Evolutionary conservation across 148 eudicot genomes (phyloP).

Genomic region (Cornus suecica): DNA sequence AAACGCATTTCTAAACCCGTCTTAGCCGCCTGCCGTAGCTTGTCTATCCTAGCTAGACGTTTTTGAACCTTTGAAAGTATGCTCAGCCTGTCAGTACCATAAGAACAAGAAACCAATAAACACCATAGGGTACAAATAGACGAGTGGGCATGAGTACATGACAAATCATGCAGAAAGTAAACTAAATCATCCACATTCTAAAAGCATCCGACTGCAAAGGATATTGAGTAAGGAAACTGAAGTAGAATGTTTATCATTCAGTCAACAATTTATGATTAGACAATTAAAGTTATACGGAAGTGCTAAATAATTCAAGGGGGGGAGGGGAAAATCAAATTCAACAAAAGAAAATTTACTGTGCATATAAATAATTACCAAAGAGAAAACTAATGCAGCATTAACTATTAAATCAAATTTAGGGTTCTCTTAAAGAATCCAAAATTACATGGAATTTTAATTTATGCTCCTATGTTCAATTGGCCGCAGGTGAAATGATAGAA

Average conservation of each 20-base stretch:
- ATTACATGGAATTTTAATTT: background rate
- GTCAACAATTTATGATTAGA: too few relatives aligned
- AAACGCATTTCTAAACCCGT: slow-evolving; percentile 66
- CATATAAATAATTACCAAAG: background rate
- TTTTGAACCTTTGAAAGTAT: slow-evolving; percentile 70
- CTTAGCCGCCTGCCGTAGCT: slow-evolving; percentile 88
- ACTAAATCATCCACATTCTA: background rate
- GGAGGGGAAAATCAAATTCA: background rate
- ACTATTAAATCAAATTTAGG: background rate
- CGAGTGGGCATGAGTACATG: background rate
- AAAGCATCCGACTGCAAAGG: background rate
- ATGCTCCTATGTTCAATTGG: background rate
- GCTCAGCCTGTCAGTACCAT: slow-evolving; percentile 50
- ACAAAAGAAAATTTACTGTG: background rate
- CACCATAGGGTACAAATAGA: background rate
- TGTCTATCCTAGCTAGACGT: slow-evolving; percentile 88
- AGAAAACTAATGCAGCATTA: background rate
- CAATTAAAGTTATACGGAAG: background rate
- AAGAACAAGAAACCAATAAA: background rate
- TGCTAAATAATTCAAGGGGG: background rate
- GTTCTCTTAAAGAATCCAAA: background rate
- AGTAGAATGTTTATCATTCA: background rate
- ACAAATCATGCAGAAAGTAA: background rate
- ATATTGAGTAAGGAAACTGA: background rate
- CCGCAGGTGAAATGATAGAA: background rate